A percentile compares a stretch with the other conserved stretches of the same genome.
phyloP scores from a whole-genome alignment of 2,329 filamentous ascomycete species.

The Incumbomyces lentus region DNA sequence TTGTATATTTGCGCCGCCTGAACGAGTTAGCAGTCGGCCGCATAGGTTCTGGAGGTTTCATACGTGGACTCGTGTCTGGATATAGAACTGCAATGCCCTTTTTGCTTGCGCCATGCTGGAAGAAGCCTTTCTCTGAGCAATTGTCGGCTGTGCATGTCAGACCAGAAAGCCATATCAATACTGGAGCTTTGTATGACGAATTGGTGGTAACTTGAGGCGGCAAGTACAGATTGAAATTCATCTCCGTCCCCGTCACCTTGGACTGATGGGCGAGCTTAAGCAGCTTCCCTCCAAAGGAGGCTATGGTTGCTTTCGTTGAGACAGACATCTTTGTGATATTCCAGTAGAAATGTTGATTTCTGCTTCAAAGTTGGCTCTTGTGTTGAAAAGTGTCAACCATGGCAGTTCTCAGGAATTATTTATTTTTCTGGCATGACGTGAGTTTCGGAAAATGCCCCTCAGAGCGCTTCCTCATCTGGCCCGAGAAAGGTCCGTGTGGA shows the following conservation, averaged over 20 bases:
- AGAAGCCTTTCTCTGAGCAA: constrained; percentile 70
- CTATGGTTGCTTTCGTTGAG: constrained; percentile 79
- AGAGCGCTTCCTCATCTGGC: neutral
- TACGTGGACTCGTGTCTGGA: constrained; percentile 87
- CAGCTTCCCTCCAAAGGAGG: constrained; percentile 86
- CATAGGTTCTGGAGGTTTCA: constrained; percentile 16
- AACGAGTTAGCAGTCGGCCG: constrained; percentile 1
- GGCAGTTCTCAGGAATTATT: too few relatives aligned
- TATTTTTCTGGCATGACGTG: neutral
- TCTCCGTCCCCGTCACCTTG: constrained; percentile 67
- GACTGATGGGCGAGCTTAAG: constrained; percentile 87
- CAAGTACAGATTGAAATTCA: constrained; percentile 87
- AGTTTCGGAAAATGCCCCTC: neutral
- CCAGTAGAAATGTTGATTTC: neutral
- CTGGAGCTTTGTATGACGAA: constrained; percentile 56
- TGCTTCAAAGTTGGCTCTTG: too few relatives aligned
- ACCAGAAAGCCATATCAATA: constrained; percentile 87
- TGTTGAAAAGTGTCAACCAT: too few relatives aligned
- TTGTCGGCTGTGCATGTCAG: constrained; percentile 89
- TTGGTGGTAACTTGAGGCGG: constrained; percentile 56
- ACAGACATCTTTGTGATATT: constrained; percentile 57
- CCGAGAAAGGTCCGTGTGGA: neutral
- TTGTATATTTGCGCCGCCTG: constrained; percentile 63
- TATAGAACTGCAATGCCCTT: constrained; percentile 86
- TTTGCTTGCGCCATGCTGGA: constrained; percentile 69